Evolutionary conservation across 2,329 filamentous ascomycete genomes (phyloP), one percentile per base, ranked within the genome.

Genomic region (Hypoxylon sp.): DNA sequence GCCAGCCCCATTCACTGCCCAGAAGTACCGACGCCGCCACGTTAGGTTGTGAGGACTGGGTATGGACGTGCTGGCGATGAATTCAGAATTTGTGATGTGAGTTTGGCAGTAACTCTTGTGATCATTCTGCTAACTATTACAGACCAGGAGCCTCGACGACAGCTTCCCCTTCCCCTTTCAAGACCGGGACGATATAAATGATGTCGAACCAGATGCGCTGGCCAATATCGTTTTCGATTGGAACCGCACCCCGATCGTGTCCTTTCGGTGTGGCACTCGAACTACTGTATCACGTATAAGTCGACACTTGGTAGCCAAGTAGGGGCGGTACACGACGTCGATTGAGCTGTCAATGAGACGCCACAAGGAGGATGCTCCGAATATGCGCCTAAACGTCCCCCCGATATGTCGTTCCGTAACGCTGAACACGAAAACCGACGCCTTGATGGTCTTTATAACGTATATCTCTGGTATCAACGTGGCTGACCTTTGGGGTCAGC

Each of bases 261-360:
- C 38, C 10, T 53, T 55, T 38, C 47, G 27, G 6, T 21, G 11
- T n/a, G 51, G 46, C 10, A 55, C 55, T 17, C 20, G 29, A n/a
- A 55, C 43, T 11, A 18, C 10, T 13, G 24, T 58, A 33, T 53
- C 59, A 18, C 55, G 55, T 9, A 62, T 62, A 37, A 13, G 50
- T 42, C 35, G 18, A 31, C 3, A 18, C 6, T 13, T 55, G 33
- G 51, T 59, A 3, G 48, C 50, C 10, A 59, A 59, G 10, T 62
- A 37, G 51, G 55, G 55, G 13, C 33, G 13, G 10, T 11, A 23
- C 4, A 33, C 48, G 10, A 11, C 11, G 17, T 23, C 45, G 24
- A 33, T 10, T 20, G 59, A 60, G 24, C 43, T 18, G 29, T 51
- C 56, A 20, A 51, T 41, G 35, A 43, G 52, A 40, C 43, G n/a